These are phyloP conservation scores for Vanrija sp. DNA, from an alignment of 1,284 basidiomycete genomes.

Conservation along the genomic window DNA sequence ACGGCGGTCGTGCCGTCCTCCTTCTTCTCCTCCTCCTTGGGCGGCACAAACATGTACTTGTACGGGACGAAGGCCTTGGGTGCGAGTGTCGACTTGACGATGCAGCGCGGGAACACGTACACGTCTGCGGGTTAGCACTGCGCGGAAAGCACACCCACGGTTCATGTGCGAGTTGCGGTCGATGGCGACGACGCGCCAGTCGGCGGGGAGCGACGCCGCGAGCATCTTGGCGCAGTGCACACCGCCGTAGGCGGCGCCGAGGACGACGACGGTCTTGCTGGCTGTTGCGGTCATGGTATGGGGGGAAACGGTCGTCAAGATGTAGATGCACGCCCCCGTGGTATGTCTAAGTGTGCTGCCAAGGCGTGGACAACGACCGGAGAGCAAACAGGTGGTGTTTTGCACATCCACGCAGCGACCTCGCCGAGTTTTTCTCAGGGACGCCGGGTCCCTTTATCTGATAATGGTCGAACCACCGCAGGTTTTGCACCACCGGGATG, in stretches of 20 bases:
- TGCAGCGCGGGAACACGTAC: constrained; percentile 53
- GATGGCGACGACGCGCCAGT: constrained; percentile 65
- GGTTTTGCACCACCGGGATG: too few species aligned
- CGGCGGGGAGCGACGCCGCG: constrained; percentile 56
- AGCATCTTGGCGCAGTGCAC: constrained; percentile 59
- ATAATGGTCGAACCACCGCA: too few species aligned
- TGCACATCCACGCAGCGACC: too few species aligned
- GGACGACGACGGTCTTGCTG: constrained; percentile 54
- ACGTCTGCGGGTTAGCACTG: constrained; percentile 37
- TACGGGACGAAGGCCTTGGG: constrained; percentile 63
- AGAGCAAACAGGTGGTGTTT: too few species aligned
- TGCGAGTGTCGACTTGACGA: constrained; percentile 49
- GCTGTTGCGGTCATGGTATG: too few species aligned
- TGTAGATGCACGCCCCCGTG: too few species aligned
- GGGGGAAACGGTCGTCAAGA: too few species aligned
- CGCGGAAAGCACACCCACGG: constrained; percentile 25
- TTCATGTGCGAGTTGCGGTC: constrained; percentile 62
- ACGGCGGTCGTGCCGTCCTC: neutral
- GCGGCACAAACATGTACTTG: constrained; percentile 50
- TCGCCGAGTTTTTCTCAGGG: too few species aligned
- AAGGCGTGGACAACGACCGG: too few species aligned
- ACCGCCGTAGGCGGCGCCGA: constrained; percentile 61
- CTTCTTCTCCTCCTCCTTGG: neutral
- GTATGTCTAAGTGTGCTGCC: too few species aligned
- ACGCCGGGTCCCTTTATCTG: too few species aligned